These are phyloP conservation scores for Candida insectorum DNA, from an alignment of 805 yeast species.

Conservation along the genomic window DNA sequence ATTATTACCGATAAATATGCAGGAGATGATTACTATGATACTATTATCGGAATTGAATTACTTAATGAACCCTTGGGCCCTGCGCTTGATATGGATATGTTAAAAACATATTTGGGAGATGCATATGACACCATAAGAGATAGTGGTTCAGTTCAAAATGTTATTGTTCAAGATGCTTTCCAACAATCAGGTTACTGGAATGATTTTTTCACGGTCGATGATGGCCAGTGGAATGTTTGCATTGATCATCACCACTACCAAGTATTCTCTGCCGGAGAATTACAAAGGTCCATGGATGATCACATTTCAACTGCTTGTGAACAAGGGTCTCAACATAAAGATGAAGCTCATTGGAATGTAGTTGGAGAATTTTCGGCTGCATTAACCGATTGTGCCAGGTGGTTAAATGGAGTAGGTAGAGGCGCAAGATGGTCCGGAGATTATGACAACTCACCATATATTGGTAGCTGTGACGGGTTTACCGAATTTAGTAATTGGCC, in stretches of 20 bases:
- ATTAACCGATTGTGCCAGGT: slow-evolving; percentile 81
- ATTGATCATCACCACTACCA: slow-evolving; percentile 91
- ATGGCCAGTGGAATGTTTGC: slow-evolving; percentile 56
- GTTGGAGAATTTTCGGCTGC: slow-evolving; percentile 93
- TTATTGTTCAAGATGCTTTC: slow-evolving; percentile 83
- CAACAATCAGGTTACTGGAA: slow-evolving; percentile 61
- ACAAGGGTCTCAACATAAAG: slow-evolving; percentile 26
- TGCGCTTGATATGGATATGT: slow-evolving; percentile 51
- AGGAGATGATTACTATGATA: slow-evolving; percentile 55
- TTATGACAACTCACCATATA: slow-evolving; percentile 35
- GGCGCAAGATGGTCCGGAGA: slow-evolving; percentile 81
- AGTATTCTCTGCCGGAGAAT: slow-evolving; percentile 67
- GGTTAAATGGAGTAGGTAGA: slow-evolving; percentile 84
- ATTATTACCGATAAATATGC: slow-evolving; percentile 64
- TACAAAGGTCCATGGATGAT: slow-evolving; percentile 55
- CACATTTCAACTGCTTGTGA: slow-evolving; percentile 46
- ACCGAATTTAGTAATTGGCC: slow-evolving; percentile 48
- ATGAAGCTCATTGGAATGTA: slow-evolving; percentile 69
- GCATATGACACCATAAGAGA: slow-evolving; percentile 67
- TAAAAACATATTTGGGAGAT: slow-evolving; percentile 56
- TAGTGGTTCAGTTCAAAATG: slow-evolving; percentile 47
- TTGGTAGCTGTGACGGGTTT: slow-evolving; percentile 59
- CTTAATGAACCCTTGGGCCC: slow-evolving; percentile 90
- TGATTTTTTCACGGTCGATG: slow-evolving; percentile 38
- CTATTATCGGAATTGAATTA: slow-evolving; percentile 78